Base-by-base conservation (phyloP, 1,284 basidiomycete genomes). In the Inonotus hispidus region DNA sequence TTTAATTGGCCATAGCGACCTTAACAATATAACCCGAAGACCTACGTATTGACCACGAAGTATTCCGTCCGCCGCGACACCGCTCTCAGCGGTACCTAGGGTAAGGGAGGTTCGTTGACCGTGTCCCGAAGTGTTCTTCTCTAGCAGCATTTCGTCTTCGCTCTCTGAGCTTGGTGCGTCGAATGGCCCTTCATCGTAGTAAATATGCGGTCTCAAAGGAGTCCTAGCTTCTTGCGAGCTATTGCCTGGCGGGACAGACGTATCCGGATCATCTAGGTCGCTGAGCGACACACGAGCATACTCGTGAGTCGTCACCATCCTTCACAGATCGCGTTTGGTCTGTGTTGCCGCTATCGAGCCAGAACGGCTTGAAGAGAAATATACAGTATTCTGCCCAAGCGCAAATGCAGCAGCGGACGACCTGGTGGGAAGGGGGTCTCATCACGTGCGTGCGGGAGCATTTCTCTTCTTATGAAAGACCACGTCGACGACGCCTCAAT, bases 131-230 rank as follows among this genome's bases (percentile, higher is more conserved):
- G 38, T 8, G 14, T 67, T 68, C 64, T 82, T 84, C 66, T 77
- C 76, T 38, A 79, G 70, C 53, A 79, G 71, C 8, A 73, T 75
- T 25, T 83, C 82, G 21, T 82, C 81, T 59, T 85, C 87, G 25
- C 87, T 86, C 47, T 85, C 83, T 14, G 86, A 88, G 68, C 83
- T 87, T 6, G 87, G 85, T 38, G 85, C 79, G 66, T 88, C 84
- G 66, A 89, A 90, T 0, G 82, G 77, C 0, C 87, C 87, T 25
- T 89, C 87, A 29, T 79, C 84, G 65, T 89, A 89, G 72, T 89
- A 88, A 3, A 77, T 74, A 14, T 73, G 71, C 6, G 83, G 82
- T 64, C 71, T 54, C 25, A 59, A 21, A 0, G 56, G 39, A 38
- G 70, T 69, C 62, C 70, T 70, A n/a, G 66, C 56, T 46, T 61